Evolutionary conservation across 1,139 yeast species (phyloP), one percentile per base, ranked within the genome.

Genomic region (Sugiyamaella grinbergsii): DNA sequence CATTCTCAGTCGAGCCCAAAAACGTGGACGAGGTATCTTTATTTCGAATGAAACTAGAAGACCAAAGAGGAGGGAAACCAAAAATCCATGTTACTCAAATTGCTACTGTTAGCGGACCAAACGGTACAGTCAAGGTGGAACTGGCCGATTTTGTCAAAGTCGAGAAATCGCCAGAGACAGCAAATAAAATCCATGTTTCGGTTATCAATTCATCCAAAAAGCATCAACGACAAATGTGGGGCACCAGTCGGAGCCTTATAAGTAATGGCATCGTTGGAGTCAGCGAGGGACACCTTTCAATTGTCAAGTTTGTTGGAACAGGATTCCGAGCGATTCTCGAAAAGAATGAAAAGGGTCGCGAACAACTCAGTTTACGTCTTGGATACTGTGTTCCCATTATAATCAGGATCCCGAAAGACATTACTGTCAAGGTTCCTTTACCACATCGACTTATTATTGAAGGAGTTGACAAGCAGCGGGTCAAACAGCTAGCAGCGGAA

Each of bases 191-290:
- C 15, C 62, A 64, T 5, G 83, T 93, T 1, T 57, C 72, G 0
- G 88, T 93, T 4, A 69, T 73, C 29, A 78, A 87, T 63, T 74
- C 83, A 4, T 67, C 68, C 1, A 75, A 79, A 62, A 84, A 80
- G 63, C 74, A 80, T 49, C 98, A 94, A 72, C 80, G 85, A 58
- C 75, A 94, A 31, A 81, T 93, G 81, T 94, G 98, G 98, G 99
- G 98, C 11, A 93, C 98, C 6, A 78, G 87, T 44, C 80, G 98
- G 64, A 79, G 95, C 0, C 75, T 85, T 54, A 69, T 94, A 46
- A 81, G 82, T 62, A 93, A 93, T 70, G 80, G 85, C 62, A 76
- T 93, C 34, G 75, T 80, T 44, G 99, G 99, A 44, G 95, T 90
- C 31, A 80, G 89, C 38, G 98, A 91, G 61, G 98, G 98, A 11